These are phyloP conservation scores for Leccinellum rugosiceps DNA, from an alignment of 768 basidiomycete species.

Conservation along the genomic window DNA sequence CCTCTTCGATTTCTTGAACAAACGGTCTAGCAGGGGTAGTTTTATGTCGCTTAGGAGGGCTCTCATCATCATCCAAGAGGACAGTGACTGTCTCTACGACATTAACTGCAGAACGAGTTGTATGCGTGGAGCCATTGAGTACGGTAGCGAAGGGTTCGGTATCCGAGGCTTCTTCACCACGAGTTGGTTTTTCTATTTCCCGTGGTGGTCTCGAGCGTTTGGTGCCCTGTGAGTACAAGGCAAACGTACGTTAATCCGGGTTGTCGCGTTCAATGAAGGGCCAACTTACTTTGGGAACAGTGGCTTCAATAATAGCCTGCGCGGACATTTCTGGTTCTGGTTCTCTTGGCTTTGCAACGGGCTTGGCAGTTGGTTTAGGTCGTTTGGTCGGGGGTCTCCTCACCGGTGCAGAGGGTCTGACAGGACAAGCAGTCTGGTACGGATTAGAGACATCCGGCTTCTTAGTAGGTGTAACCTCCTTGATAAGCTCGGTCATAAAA, in stretches of 20 bases:
- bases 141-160: slow-evolving; percentile 10
- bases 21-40: slow-evolving; percentile 22
- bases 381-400: slow-evolving; percentile 42
- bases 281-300: slow-evolving; percentile 61
- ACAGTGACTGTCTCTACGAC: slow-evolving; percentile 37
- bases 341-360: slow-evolving; percentile 30
- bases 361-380: slow-evolving; percentile 32
- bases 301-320: slow-evolving; percentile 74
- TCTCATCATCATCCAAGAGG: slow-evolving; percentile 38
- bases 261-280: not conserved
- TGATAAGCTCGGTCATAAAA: slow-evolving; percentile 67
- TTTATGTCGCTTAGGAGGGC: slow-evolving; percentile 48
- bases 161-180: slow-evolving; percentile 5
- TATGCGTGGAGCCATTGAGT: slow-evolving; percentile 15
- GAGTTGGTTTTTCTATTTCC: slow-evolving; percentile 41
- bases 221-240: slow-evolving; percentile 51
- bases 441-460: slow-evolving; percentile 72
- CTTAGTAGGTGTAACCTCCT: slow-evolving; percentile 64
- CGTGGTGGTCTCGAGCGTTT: slow-evolving; percentile 74
- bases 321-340: slow-evolving; percentile 41
- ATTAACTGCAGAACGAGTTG: not conserved
- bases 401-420: slow-evolving; percentile 46
- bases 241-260: slow-evolving; percentile 7
- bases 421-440: slow-evolving; percentile 70
- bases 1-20: slow-evolving; percentile 33